Evolutionary conservation across 345 rosid species (phyloP).

Genomic region (Gossypioides kirkii): DNA sequence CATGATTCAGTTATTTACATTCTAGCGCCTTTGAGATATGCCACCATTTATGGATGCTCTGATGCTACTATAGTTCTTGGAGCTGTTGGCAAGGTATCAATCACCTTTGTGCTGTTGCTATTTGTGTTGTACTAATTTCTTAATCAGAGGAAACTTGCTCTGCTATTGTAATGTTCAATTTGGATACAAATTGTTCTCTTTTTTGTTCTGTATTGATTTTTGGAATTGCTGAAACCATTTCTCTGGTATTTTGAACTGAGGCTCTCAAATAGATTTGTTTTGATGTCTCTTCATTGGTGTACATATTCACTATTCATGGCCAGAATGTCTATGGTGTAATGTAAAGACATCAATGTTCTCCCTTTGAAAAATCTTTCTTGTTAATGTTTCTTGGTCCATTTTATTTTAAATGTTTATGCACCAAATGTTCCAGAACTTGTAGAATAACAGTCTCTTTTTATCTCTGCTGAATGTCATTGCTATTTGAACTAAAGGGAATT

Average conservation of each 20-base stretch:
- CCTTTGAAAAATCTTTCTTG: background rate
- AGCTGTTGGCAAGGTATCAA: conserved; percentile 95
- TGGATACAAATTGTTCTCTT: background rate
- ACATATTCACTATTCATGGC: background rate
- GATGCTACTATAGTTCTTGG: conserved; percentile 95
- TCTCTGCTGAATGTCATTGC: background rate
- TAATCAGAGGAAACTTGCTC: background rate
- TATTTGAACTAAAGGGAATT: background rate
- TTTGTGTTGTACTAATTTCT: background rate
- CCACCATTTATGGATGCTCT: conserved; percentile 92
- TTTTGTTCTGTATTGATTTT: background rate
- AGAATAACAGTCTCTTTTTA: background rate
- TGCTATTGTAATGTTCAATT: background rate
- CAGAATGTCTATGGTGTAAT: background rate
- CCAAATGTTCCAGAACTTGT: background rate
- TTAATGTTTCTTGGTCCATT: background rate
- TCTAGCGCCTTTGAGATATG: conserved; percentile 88
- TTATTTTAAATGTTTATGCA: background rate
- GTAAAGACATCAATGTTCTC: background rate
- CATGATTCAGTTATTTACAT: conserved; percentile 93
- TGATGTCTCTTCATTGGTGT: background rate
- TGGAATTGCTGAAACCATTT: background rate
- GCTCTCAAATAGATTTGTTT: background rate
- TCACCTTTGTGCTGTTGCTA: background rate
- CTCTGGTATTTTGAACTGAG: background rate